These are phyloP conservation scores for Pueraria montana DNA, from an alignment of 306 rosid species.

Conservation along the genomic window DNA sequence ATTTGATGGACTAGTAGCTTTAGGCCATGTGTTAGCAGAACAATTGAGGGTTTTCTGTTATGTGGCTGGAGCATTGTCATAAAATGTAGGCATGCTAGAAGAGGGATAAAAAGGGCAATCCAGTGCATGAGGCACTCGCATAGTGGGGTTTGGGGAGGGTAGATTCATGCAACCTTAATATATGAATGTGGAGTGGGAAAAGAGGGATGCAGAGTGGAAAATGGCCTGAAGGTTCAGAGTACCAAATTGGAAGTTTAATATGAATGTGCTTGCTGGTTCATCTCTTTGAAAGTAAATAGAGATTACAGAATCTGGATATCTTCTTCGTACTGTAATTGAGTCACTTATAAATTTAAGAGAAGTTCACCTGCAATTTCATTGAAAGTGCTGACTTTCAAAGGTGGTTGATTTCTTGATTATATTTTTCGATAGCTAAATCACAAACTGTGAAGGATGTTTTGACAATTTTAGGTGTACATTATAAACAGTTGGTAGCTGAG, in stretches of 20 bases:
- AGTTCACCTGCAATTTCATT: neutral
- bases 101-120: neutral
- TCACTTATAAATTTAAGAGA: conserved; percentile 23
- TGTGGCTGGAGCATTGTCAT: conserved; percentile 30
- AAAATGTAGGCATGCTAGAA: conserved; percentile 22
- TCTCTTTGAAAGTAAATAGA: conserved; percentile 30
- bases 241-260: conserved; percentile 4
- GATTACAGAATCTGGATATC: conserved; percentile 15
- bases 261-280: conserved; percentile 34
- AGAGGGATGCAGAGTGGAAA: conserved; percentile 19
- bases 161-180: neutral
- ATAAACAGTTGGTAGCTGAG: conserved; percentile 13
- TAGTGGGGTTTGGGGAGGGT: conserved; percentile 3
- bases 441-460: conserved; percentile 23
- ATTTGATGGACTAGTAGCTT: conserved; percentile 25
- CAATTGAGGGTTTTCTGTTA: conserved; percentile 16
- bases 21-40: conserved; percentile 21
- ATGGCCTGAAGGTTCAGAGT: neutral
- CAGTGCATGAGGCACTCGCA: neutral
- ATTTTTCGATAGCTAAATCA: conserved; percentile 13
- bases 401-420: conserved; percentile 8
- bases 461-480: neutral
- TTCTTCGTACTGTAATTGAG: conserved; percentile 15
- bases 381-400: conserved; percentile 15
- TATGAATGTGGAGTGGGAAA: conserved; percentile 5